Conservation (phyloP, 192 early-diverging fungal genomes). For the Rhizophagus sp. region DNA sequence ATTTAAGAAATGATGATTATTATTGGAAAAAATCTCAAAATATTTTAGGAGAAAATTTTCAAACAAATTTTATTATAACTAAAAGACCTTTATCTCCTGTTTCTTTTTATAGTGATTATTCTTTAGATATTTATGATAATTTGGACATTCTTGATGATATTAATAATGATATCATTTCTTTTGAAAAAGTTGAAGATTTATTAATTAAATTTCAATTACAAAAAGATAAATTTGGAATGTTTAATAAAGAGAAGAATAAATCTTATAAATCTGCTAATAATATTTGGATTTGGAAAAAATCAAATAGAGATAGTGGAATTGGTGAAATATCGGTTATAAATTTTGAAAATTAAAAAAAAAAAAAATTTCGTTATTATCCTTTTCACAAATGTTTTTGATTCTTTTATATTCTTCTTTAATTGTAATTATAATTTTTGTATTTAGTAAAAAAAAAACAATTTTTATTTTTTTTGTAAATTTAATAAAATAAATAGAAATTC, state of each 20-base stretch:
- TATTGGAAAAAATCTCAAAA: not conserved
- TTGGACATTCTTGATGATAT: no score
- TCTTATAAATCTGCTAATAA: not conserved
- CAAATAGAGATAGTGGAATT: not conserved
- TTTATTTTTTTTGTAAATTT: no score
- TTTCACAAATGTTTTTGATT: no score
- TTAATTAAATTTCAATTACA: not conserved
- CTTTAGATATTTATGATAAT: not conserved
- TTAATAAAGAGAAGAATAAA: not conserved
- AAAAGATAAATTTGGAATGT: not conserved
- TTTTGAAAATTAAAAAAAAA: not conserved
- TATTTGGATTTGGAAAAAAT: not conserved
- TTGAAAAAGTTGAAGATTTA: not conserved
- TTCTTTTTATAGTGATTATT: not conserved
- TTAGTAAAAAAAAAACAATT: no score
- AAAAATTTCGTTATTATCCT: no score
- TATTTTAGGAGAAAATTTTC: not conserved
- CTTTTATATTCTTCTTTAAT: no score
- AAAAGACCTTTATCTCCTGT: not conserved
- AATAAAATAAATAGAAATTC: no score
- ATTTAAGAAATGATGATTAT: not conserved
- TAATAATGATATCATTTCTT: no score
- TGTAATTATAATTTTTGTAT: no score
- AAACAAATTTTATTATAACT: not conserved
- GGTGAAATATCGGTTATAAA: not conserved